A percentile compares a stretch with the other conserved stretches of the same genome.
phyloP scores from a whole-genome alignment of 805 yeast genomes.

The Brettanomyces sp. region DNA sequence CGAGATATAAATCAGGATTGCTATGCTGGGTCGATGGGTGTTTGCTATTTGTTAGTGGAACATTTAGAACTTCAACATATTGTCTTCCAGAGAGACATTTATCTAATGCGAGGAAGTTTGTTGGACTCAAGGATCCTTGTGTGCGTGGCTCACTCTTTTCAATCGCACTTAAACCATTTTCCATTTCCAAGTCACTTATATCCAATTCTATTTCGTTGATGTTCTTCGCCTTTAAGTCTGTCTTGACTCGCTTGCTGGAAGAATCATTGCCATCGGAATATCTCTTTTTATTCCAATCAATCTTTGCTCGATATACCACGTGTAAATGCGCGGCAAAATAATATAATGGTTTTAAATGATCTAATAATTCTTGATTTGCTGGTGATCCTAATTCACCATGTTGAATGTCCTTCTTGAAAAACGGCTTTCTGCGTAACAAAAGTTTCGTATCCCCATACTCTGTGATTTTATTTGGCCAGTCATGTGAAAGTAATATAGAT shows the following conservation, averaged over 20 bases:
- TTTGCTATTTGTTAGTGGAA: constrained; percentile 23
- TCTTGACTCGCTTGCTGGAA: constrained; percentile 9
- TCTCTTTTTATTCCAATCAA: constrained; percentile 18
- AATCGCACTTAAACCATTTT: neutral
- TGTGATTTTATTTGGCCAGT: constrained; percentile 86
- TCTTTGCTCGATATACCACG: constrained; percentile 54
- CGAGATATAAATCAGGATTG: constrained; percentile 20
- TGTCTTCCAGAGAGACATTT: constrained; percentile 65
- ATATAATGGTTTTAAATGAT: constrained; percentile 45
- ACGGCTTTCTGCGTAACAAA: constrained; percentile 54
- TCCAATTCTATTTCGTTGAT: constrained; percentile 27
- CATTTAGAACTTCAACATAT: constrained; percentile 43
- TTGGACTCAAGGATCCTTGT: constrained; percentile 22
- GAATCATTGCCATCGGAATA: constrained; percentile 11
- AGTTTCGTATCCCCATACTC: constrained; percentile 46
- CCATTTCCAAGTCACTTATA: constrained; percentile 10
- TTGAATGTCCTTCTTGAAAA: constrained; percentile 54
- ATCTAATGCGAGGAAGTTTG: constrained; percentile 67
- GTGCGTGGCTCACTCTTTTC: neutral
- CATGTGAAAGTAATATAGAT: constrained; percentile 71
- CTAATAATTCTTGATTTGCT: constrained; percentile 45
- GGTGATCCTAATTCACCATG: constrained; percentile 65
- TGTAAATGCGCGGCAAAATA: constrained; percentile 94
- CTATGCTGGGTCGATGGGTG: constrained; percentile 15
- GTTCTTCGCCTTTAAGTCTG: constrained; percentile 8